Evolutionary conservation across 441 rosid genomes (phyloP).

Genomic region (Erodium moschatum): DNA sequence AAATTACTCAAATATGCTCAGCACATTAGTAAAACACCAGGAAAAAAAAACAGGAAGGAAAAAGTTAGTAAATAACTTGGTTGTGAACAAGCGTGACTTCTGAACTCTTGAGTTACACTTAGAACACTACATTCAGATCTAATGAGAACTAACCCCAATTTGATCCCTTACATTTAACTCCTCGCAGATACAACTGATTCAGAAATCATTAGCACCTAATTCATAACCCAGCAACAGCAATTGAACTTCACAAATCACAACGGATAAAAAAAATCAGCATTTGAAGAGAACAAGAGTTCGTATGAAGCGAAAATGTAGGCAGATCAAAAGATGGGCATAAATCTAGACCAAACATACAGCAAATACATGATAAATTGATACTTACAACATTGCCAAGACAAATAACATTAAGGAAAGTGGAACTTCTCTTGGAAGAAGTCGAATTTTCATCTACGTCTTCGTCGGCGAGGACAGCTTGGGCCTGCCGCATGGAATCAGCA

Average conservation of each 20-base stretch:
- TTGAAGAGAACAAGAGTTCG: background rate
- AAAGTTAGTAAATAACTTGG: background rate
- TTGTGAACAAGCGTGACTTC: background rate
- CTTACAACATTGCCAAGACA: constrained; percentile 68
- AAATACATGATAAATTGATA: background rate
- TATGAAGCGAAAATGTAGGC: background rate
- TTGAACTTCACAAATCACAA: background rate
- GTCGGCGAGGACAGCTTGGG: constrained; percentile 65
- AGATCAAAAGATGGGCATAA: background rate
- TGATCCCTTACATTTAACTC: background rate
- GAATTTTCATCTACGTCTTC: constrained; percentile 63
- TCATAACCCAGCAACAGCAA: background rate
- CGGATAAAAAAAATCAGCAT: background rate
- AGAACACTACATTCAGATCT: constrained; percentile 1
- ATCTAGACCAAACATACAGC: background rate
- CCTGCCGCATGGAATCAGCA: constrained; percentile 68
- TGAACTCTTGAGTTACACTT: background rate
- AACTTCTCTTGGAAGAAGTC: constrained; percentile 29
- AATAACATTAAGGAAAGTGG: constrained; percentile 66
- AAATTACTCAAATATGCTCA: background rate
- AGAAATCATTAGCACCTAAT: background rate
- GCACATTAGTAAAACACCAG: background rate
- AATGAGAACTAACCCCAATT: background rate
- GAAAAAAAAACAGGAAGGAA: too few relatives aligned
- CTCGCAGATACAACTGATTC: background rate